phyloP scores from a whole-genome alignment of 306 rosid genomes.

The Sechiopsis laciniata region DNA sequence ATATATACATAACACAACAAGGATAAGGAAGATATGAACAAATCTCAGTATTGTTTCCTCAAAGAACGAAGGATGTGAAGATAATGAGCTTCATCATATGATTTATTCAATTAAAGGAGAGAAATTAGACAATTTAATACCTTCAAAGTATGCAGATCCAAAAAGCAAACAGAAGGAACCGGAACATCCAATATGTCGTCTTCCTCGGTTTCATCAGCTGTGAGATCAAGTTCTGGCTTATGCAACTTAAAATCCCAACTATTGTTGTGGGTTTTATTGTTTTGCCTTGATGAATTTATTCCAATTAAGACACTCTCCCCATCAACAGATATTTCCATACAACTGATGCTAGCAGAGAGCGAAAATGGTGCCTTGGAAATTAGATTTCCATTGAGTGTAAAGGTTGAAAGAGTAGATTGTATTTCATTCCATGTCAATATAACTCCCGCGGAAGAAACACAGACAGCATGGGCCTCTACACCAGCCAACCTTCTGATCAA shows the following conservation, averaged over 20 bases:
- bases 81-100: neutral
- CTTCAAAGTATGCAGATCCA: conserved; percentile 80
- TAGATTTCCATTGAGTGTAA: conserved; percentile 67
- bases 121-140: conserved; percentile 35
- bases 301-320: conserved; percentile 85
- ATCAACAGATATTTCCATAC: conserved; percentile 85
- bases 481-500: conserved; percentile 69
- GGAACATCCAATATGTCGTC: conserved; percentile 52
- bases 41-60: no score
- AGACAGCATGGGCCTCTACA: conserved; percentile 67
- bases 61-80: neutral
- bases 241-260: conserved; percentile 46
- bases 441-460: conserved; percentile 81
- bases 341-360: conserved; percentile 51
- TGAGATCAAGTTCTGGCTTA: conserved; percentile 36
- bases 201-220: conserved; percentile 38
- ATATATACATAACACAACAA: neutral
- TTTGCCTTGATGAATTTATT: conserved; percentile 40
- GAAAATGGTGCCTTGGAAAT: conserved; percentile 57
- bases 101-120: conserved; percentile 4
- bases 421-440: conserved; percentile 73
- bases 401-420: conserved; percentile 63
- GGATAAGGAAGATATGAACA: neutral
- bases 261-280: conserved; percentile 28
- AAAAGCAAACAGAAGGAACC: conserved; percentile 76